phyloP scores from a whole-genome alignment of 2,329 filamentous ascomycete genomes.

The Aureobasidium mangrovei region DNA sequence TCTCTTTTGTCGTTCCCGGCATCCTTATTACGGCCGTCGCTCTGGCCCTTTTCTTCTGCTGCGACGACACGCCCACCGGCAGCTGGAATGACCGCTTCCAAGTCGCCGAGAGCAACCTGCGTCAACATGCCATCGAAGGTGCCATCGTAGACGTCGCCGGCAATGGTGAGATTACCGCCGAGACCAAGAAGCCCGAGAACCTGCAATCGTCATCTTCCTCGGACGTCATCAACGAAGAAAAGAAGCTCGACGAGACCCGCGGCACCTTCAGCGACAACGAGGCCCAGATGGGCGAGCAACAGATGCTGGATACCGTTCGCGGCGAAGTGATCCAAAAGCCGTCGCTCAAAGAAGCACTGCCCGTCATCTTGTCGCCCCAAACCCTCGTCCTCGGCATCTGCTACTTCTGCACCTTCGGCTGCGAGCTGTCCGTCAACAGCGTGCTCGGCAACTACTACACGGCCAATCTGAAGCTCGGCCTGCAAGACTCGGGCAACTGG shows the following conservation, averaged over 20 bases:
- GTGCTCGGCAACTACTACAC: constrained; percentile 52
- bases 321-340: constrained; percentile 57
- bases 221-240: constrained; percentile 30
- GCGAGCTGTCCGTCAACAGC: constrained; percentile 52
- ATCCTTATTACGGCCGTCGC: constrained; percentile 61
- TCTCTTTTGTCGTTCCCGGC: constrained; percentile 77
- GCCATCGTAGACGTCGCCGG: constrained; percentile 45
- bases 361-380: constrained; percentile 53
- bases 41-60: constrained; percentile 60
- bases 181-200: constrained; percentile 19
- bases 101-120: constrained; percentile 46
- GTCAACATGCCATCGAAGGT: constrained; percentile 34
- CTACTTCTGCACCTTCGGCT: constrained; percentile 55
- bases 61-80: constrained; percentile 74
- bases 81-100: constrained; percentile 67
- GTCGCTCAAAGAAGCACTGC: constrained; percentile 48
- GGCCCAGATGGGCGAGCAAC: constrained; percentile 39
- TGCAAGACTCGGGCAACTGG: constrained; percentile 50
- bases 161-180: constrained; percentile 43
- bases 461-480: constrained; percentile 46
- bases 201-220: constrained; percentile 24
- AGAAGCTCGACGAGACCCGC: constrained; percentile 29
- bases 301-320: constrained; percentile 48
- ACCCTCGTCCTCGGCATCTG: constrained; percentile 44
- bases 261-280: constrained; percentile 31